Conservation (phyloP, 2,329 filamentous ascomycete species). For the Claviceps pazoutovae region DNA sequence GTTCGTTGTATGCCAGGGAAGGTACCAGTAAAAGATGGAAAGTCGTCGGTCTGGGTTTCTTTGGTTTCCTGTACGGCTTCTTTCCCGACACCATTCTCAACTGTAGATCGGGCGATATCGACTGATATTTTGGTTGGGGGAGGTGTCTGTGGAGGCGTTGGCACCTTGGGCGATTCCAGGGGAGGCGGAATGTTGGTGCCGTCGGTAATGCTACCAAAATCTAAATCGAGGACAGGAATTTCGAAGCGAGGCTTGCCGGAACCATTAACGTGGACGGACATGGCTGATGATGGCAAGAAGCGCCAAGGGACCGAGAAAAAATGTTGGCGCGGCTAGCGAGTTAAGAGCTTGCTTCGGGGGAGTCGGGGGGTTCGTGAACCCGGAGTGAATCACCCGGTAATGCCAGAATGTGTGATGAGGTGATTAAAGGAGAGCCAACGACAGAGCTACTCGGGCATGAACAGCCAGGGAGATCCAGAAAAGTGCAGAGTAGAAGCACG, state of each 20-base stretch:
- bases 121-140: conserved; percentile 13
- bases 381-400: not conserved
- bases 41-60: conserved; percentile 4
- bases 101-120: not conserved
- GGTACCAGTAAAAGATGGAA: conserved; percentile 23
- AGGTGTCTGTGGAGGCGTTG: conserved; percentile 27
- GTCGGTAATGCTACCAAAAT: conserved; percentile 45
- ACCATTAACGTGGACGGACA: conserved; percentile 20
- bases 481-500: not conserved
- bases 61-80: not conserved
- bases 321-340: not conserved
- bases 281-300: conserved; percentile 7
- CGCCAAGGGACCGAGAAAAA: not conserved
- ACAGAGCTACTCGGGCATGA: not conserved
- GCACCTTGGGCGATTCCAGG: conserved; percentile 38
- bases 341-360: not conserved
- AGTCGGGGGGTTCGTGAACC: not conserved
- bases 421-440: not conserved
- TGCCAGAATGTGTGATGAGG: not conserved
- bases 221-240: conserved; percentile 43
- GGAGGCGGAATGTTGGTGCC: conserved; percentile 48
- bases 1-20: conserved; percentile 33
- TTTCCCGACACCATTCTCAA: not conserved
- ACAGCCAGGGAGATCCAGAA: not conserved
- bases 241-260: conserved; percentile 31